A percentile compares a stretch with the other conserved stretches of the same genome.
Evolutionary conservation across 2,329 filamentous ascomycete species (phyloP).

Genomic region (Geoglossum cookeanum): DNA sequence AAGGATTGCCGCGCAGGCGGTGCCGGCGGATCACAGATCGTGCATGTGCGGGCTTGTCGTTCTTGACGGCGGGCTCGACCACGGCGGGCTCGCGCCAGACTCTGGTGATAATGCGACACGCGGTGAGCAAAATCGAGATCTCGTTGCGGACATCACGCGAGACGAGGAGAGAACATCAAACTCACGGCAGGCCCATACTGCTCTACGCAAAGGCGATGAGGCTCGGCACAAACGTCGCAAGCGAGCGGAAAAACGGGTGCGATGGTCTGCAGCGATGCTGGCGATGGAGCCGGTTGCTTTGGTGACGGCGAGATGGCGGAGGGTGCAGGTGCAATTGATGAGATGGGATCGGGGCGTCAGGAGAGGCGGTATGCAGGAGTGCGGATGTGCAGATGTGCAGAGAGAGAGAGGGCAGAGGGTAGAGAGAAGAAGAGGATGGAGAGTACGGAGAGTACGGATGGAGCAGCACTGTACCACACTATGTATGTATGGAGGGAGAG

Average conservation of each 20-base stretch:
- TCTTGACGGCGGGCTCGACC: constrained; percentile 20
- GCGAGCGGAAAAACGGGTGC: neutral
- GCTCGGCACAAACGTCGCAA: neutral
- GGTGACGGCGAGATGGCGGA: neutral
- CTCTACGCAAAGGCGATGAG: neutral
- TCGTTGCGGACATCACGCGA: constrained; percentile 7
- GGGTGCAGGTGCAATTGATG: neutral
- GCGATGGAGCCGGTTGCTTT: neutral
- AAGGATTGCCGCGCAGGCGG: constrained; percentile 9
- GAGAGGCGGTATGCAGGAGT: neutral
- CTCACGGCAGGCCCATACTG: constrained; percentile 31
- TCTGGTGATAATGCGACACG: neutral
- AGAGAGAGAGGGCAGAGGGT: no score
- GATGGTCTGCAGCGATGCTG: neutral
- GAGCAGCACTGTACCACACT: no score
- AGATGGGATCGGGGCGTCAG: neutral
- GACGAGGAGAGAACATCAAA: neutral
- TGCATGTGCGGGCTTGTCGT: constrained; percentile 30
- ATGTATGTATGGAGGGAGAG: no score
- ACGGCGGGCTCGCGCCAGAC: constrained; percentile 1
- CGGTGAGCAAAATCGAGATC: constrained; percentile 2
- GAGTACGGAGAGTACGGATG: no score
- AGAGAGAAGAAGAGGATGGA: no score
- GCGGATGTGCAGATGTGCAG: no score
- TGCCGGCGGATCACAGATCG: constrained; percentile 40